Percentiles rank a stretch among this genome's conserved stretches.
Conservation (phyloP, 371 early-diverging fungal genomes). For the Choanephora cucurbitarum region DNA sequence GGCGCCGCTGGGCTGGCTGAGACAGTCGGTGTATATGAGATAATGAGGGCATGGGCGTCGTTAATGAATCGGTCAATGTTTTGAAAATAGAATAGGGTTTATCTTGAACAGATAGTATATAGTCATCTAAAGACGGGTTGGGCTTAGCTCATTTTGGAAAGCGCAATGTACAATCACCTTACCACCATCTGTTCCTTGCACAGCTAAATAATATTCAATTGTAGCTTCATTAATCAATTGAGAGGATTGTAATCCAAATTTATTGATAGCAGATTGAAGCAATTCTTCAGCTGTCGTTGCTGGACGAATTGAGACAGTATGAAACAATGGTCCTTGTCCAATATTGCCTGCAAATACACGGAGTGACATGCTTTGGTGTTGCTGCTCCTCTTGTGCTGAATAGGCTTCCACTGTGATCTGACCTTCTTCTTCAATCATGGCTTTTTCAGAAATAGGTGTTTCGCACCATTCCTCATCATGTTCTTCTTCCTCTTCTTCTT, state of each 20-base stretch:
- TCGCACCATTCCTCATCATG: conserved; percentile 1
- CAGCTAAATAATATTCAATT: conserved; percentile 55
- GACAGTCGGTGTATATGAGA: conserved; percentile 35
- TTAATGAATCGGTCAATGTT: conserved; percentile 60
- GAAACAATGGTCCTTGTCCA: conserved; percentile 57
- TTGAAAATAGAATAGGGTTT: conserved; percentile 62
- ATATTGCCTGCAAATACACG: conserved; percentile 65
- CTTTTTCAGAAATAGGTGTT: not conserved
- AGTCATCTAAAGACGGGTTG: conserved; percentile 52
- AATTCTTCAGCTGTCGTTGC: conserved; percentile 56
- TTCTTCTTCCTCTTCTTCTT: conserved; percentile 15
- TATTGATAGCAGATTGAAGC: conserved; percentile 46
- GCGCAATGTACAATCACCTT: conserved; percentile 2
- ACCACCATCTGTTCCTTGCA: conserved; percentile 64
- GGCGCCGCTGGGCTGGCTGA: conserved; percentile 26
- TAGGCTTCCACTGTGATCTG: not conserved
- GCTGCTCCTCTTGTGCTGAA: conserved; percentile 1
- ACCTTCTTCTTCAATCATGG: not conserved
- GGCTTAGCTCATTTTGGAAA: not conserved
- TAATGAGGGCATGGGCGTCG: conserved; percentile 58
- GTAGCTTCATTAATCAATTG: conserved; percentile 31
- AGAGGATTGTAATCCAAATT: conserved; percentile 34
- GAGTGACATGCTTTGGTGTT: conserved; percentile 15
- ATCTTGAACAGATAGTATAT: conserved; percentile 54
- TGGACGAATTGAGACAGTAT: conserved; percentile 46